phyloP scores from a whole-genome alignment of 2,329 filamentous ascomycete genomes.

The Trichothecium sympodiale region DNA sequence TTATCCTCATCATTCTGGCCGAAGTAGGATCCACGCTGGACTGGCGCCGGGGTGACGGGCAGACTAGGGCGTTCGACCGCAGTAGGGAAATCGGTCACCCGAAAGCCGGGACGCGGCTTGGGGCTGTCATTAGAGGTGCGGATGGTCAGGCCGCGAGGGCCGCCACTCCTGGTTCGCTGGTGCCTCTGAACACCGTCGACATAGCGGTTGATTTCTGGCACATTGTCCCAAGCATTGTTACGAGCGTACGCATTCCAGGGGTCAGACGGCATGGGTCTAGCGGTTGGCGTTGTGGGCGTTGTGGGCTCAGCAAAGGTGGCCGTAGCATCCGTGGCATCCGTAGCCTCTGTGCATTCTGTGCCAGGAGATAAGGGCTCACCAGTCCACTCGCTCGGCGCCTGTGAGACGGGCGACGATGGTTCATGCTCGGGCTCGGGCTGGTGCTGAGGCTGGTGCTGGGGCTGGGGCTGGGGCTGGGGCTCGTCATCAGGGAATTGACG shows the following conservation, averaged over 20 bases:
- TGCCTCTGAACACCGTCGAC: slow-evolving; percentile 65
- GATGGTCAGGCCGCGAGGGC: slow-evolving; percentile 20
- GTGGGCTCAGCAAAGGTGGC: slow-evolving; percentile 22
- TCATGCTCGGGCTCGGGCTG: no score
- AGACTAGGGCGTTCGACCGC: slow-evolving; percentile 75
- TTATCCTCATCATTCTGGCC: slow-evolving; percentile 26
- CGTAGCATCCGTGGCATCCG: background rate
- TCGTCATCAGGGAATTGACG: slow-evolving; percentile 43
- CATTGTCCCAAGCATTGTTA: slow-evolving; percentile 86
- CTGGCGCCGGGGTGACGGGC: slow-evolving; percentile 79
- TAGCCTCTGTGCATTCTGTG: slow-evolving; percentile 10
- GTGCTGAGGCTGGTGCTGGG: no score
- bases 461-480: no score
- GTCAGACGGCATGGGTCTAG: slow-evolving; percentile 33
- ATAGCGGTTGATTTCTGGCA: slow-evolving; percentile 80
- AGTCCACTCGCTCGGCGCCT: slow-evolving; percentile 2
- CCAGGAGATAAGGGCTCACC: slow-evolving; percentile 5
- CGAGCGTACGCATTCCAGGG: slow-evolving; percentile 66
- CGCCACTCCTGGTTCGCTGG: slow-evolving; percentile 10
- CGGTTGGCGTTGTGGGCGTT: slow-evolving; percentile 38
- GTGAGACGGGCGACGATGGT: slow-evolving; percentile 4
- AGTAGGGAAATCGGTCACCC: slow-evolving; percentile 78
- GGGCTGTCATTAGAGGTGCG: background rate
- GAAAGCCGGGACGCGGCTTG: slow-evolving; percentile 35
- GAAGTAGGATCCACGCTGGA: slow-evolving; percentile 60